phyloP scores from a whole-genome alignment of 2,329 filamentous ascomycete species.

The Talaromyces sp. region DNA sequence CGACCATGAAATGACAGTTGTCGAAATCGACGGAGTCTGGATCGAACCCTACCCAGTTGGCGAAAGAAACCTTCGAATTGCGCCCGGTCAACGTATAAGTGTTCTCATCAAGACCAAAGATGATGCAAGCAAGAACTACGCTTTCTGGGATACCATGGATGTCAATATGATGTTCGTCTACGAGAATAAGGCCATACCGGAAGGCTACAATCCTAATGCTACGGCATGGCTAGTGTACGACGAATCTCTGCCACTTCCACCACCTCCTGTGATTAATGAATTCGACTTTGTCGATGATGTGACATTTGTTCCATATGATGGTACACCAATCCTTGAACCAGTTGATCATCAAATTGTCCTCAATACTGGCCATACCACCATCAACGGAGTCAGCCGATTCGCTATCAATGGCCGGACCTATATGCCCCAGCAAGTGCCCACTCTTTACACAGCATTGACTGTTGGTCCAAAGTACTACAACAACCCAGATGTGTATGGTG shows the following conservation, averaged over 20 bases:
- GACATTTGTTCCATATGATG: conserved; percentile 28
- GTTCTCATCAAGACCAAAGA: conserved; percentile 61
- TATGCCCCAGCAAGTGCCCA: conserved; percentile 70
- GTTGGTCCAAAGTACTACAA: conserved; percentile 53
- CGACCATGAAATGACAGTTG: conserved; percentile 40
- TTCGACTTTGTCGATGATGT: conserved; percentile 70
- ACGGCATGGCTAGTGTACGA: conserved; percentile 55
- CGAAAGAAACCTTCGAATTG: conserved; percentile 63
- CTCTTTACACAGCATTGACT: conserved; percentile 72
- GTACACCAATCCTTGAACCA: conserved; percentile 28
- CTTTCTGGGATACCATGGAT: conserved; percentile 69
- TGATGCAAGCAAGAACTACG: conserved; percentile 62
- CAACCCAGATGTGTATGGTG: conserved; percentile 63
- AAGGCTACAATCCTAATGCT: conserved; percentile 61
- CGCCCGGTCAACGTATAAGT: conserved; percentile 63
- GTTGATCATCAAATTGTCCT: conserved; percentile 34
- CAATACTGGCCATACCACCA: conserved; percentile 61
- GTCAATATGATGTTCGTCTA: conserved; percentile 49
- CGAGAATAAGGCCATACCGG: conserved; percentile 52
- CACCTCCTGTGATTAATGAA: conserved; percentile 56
- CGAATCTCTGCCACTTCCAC: conserved; percentile 44
- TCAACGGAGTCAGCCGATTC: conserved; percentile 61
- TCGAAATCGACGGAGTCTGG: conserved; percentile 40
- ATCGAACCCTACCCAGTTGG: conserved; percentile 41
- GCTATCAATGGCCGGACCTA: conserved; percentile 79